phyloP scores from a whole-genome alignment of 805 yeast species.

The Pachysolen tannophilus region DNA sequence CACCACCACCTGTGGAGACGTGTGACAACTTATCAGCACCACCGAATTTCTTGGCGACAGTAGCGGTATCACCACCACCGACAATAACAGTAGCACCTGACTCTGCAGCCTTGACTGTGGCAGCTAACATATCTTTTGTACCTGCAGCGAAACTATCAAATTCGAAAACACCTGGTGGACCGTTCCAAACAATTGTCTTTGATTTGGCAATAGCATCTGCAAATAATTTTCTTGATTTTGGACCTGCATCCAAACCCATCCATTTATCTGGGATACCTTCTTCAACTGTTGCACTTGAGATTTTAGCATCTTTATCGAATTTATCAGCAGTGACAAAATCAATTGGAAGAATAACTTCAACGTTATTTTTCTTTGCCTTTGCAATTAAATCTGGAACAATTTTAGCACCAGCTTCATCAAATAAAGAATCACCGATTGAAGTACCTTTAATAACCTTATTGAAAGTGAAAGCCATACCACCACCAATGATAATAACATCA shows the following conservation, averaged over 20 bases:
- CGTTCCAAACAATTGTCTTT: conserved; percentile 99
- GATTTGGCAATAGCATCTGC: conserved; percentile 81
- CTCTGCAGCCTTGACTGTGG: conserved; percentile 78
- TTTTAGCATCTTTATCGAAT: conserved; percentile 85
- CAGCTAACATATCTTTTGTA: conserved; percentile 85
- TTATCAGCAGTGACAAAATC: conserved; percentile 95
- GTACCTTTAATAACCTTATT: conserved; percentile 84
- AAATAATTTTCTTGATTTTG: conserved; percentile 75
- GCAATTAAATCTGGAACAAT: conserved; percentile 85
- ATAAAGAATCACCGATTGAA: conserved; percentile 87
- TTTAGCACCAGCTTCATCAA: conserved; percentile 91
- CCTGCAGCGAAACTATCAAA: conserved; percentile 88
- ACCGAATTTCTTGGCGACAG: conserved; percentile 97
- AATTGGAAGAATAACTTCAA: conserved; percentile 87
- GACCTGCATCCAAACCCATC: conserved; percentile 96
- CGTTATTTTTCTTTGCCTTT: conserved; percentile 95
- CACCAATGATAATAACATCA: conserved; percentile 89
- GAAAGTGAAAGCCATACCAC: conserved; percentile 99
- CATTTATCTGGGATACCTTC: conserved; percentile 92
- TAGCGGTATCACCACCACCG: conserved; percentile 99
- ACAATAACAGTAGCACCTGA: conserved; percentile 92
- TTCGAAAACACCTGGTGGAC: conserved; percentile 99
- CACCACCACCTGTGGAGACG: conserved; percentile 99
- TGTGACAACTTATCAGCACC: conserved; percentile 94
- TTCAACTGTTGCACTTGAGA: conserved; percentile 76